Base-by-base conservation (phyloP, 768 basidiomycete genomes). In the Trametopsis cervina region DNA sequence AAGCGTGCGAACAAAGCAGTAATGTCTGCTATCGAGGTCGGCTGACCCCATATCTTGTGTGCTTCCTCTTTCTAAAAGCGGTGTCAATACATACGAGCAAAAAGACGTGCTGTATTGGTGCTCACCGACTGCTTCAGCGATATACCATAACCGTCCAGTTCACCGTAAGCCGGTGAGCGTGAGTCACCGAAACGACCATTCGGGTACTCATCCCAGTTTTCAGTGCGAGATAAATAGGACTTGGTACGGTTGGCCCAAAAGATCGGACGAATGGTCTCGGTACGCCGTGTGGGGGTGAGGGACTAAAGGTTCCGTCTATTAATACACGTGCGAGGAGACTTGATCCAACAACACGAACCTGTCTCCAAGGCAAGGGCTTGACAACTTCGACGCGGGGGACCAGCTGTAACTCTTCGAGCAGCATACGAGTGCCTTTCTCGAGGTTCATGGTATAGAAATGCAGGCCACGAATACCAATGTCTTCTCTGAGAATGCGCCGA, bases 161-260 rank as follows among this genome's bases (percentile, higher is more conserved):
- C 96, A 59, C 96, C 96, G 56, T 96, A 99, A 12, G 96, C 96
- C 23, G 96, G 96, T 75, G 88, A 91, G 49, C 96, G 81, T 5
- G 94, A 85, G 69, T 98, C 96, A 57, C 96, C 96, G 61, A 95
- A 99, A 56, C 96, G 89, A 47, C 96, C 96, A 64, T 99, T 99
- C 42, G 96, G 96, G 66, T 96, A 98, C 64, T 98, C 95, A 62
- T 99, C 96, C 96, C 96, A 99, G 61, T 96, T 90, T 63, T 96
- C 93, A 12, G 96, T 98, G 46, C 95, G 85, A 6, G 89, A 89
- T 40, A 98, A 73, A 64, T 98, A 98, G 1, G 93, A 96, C 61
- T 93, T 88, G 29, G 92, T 79, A 33, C 95, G 77, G 69, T 99
- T 98, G 11, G 96, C 92, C 94, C 95, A 98, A 73, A 98, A 98